Evolutionary conservation across 805 yeast genomes (phyloP), one percentile per base, ranked within the genome.

Genomic region (Osmozyma mogii): DNA sequence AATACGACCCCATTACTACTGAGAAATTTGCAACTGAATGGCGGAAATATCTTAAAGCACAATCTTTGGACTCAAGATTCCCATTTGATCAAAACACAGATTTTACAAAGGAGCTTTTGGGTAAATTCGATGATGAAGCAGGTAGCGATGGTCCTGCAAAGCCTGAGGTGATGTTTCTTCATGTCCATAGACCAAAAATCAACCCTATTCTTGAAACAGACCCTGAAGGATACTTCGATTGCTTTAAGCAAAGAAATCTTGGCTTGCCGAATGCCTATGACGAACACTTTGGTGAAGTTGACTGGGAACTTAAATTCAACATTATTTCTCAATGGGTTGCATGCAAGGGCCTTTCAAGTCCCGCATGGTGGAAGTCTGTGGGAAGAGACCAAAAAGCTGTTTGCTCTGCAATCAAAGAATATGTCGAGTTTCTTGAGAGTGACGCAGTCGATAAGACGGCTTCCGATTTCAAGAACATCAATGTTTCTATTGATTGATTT

Each of bases 261-360:
- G 52, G 47, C 2, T 15, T 22, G n/a, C 34, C 28, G 11, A 47
- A 47, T 14, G 32, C 21, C 7, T 47, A 47, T 35, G 21, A 22
- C 15, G 17, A 32, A 5, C 30, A 34, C n/a, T 42, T 40, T 17
- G 49, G 49, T 2, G 19, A 24, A 4, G 37, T 43, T 3, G 53
- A 49, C 24, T 50, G 54, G 54, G 54, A 50, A 30, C 38, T 48
- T 29, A 37, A 29, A 24, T 43, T 49, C 33, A 44, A 47, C 30
- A 30, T 44, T 6, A 45, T 47, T 15, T 38, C 49, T 9, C 38
- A 44, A 28, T 49, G 52, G 52, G 43, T 49, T 14, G 50, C 50
- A 3, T 50, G 54, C 27, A 26, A 33, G 22, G 52, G 49, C 5
- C 40, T 49, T 24, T 36, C 39, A 15, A 40, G 46, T 24, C 38